A percentile compares a stretch with the other conserved stretches of the same genome.
Conservation (phyloP, 2,329 filamentous ascomycete species). For the Botrytis cinerea region DNA sequence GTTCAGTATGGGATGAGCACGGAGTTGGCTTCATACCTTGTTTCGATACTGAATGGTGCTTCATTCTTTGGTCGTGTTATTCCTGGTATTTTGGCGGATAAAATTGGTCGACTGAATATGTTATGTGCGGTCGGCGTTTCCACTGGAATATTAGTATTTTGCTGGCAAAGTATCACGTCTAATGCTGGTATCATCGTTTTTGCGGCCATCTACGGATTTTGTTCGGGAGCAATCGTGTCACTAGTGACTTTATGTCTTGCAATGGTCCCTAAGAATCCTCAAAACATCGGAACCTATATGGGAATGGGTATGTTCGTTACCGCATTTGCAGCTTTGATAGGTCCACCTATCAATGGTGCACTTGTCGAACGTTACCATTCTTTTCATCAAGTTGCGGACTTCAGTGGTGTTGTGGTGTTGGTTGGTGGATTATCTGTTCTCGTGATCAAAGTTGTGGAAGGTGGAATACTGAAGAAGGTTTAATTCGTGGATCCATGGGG, state of each 20-base stretch:
- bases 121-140: slow-evolving; percentile 1
- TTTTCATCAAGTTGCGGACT: slow-evolving; percentile 33
- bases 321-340: slow-evolving; percentile 64
- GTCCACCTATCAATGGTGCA: slow-evolving; percentile 66
- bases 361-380: slow-evolving; percentile 56
- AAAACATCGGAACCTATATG: slow-evolving; percentile 69
- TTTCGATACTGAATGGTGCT: slow-evolving; percentile 49
- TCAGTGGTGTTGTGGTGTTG: slow-evolving; percentile 36
- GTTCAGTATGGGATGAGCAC: slow-evolving; percentile 49
- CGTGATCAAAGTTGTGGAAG: slow-evolving; percentile 23
- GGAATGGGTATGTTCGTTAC: slow-evolving; percentile 65
- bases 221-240: slow-evolving; percentile 41
- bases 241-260: slow-evolving; percentile 31
- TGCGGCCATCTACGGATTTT: slow-evolving; percentile 26
- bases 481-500: not conserved
- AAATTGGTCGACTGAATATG: slow-evolving; percentile 41
- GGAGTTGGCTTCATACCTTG: slow-evolving; percentile 51
- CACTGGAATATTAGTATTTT: slow-evolving; percentile 23
- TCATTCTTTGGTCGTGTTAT: slow-evolving; percentile 25
- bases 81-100: slow-evolving; percentile 21
- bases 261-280: slow-evolving; percentile 57
- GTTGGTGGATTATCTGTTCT: slow-evolving; percentile 27
- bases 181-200: slow-evolving; percentile 22
- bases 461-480: slow-evolving; percentile 13
- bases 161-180: slow-evolving; percentile 22